Evolutionary conservation across 176 grass and related monocot genomes (phyloP), one percentile per base, ranked within the genome.

Genomic region (Carex cristatella): DNA sequence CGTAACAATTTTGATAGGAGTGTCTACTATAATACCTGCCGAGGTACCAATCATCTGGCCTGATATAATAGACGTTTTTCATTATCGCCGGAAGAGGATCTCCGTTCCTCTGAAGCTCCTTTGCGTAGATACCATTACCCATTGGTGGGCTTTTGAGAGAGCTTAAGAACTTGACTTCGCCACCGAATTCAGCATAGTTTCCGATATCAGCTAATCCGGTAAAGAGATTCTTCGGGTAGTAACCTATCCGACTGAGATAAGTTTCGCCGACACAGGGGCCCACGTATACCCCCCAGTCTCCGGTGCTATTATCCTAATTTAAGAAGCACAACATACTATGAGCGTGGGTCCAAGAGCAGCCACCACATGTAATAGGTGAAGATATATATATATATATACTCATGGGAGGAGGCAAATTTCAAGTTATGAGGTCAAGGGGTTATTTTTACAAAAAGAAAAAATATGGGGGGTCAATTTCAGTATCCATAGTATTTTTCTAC

Each of bases 211-310:
- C 51, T 42, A 81, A 38, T 5, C 79, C 18, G 14, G 51, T 81
- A 61, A 81, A 81, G 2, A 61, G 51, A 81, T 59, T 27, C 38
- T 61, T 81, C 1, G 79, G 79, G 31, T 64, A 81, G 32, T 64
- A 81, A 64, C 79, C 57, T 61, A 81, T 81, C 60, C 64, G 56
- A 10, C 56, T 60, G 79, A 81, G 79, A 62, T 61, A 71, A 9
- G 38, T 46, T 13, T 71, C 2, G 2, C 38, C 59, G 27, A 19
- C 31, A 81, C 79, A 57, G 10, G 55, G 55, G 18, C 54, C 79
- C 0, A 61, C 55, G 11, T 11, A 61, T 18, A 81, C 62, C 30
- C 55, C 48, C 75, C 79, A 81, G 63, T 81, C 79, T 61, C 79
- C 79, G 10, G 79, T 60, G n/a, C 31, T n/a, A 23, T 61, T 53